These are phyloP conservation scores for Salvia splendens DNA, from an alignment of 257 asterid species.

Conservation along the genomic window DNA sequence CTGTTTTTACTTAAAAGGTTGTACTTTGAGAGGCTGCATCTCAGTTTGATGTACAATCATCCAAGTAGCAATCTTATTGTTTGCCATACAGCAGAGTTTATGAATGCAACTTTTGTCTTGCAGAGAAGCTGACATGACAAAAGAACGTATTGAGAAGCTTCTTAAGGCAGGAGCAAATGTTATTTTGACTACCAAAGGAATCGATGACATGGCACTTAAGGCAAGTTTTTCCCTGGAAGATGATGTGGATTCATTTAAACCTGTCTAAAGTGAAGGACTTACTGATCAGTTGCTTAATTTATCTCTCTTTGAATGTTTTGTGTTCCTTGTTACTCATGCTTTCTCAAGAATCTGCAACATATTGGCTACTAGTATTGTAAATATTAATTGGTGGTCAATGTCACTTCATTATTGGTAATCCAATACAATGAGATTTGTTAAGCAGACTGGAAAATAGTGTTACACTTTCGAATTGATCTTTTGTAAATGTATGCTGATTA, in stretches of 20 bases:
- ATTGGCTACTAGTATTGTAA: constrained; percentile 10
- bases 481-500: background rate
- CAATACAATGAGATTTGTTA: background rate
- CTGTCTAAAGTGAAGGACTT: constrained; percentile 7
- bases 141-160: constrained; percentile 90
- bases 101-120: constrained; percentile 24
- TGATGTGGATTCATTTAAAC: background rate
- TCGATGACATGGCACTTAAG: constrained; percentile 99
- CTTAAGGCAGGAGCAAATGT: constrained; percentile 98
- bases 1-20: background rate
- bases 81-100: constrained; percentile 9
- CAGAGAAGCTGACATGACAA: constrained; percentile 98
- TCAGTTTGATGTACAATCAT: background rate
- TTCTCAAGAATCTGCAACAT: background rate
- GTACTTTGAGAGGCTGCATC: constrained; percentile 17
- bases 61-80: background rate
- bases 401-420: constrained; percentile 11
- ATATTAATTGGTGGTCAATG: constrained; percentile 8
- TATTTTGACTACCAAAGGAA: constrained; percentile 87
- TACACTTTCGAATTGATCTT: background rate
- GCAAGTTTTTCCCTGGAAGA: constrained; percentile 40
- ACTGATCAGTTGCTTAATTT: background rate
- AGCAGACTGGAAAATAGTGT: constrained; percentile 4
- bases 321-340: constrained; percentile 6
- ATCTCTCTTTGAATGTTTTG: background rate